Conservation (phyloP, 805 yeast genomes). For the Blastobotrys mokoenaii region DNA sequence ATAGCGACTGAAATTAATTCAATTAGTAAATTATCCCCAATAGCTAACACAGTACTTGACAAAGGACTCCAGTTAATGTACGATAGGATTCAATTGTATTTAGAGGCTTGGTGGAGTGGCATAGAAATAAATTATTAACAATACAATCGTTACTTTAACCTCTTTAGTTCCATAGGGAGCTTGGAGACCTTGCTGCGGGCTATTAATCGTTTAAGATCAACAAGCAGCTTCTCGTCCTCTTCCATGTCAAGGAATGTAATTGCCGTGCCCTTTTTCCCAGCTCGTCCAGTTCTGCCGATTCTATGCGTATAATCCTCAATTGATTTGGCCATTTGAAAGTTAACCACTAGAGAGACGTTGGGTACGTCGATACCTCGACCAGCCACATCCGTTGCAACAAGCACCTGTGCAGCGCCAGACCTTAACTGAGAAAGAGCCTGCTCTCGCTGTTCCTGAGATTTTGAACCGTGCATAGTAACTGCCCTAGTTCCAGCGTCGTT, state of each 20-base stretch:
- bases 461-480: conserved; percentile 76
- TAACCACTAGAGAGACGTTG: conserved; percentile 74
- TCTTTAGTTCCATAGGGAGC: conserved; percentile 34
- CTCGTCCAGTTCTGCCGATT: conserved; percentile 95
- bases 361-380: conserved; percentile 95
- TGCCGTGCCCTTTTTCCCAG: conserved; percentile 73
- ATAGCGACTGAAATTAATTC: too few species aligned
- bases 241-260: conserved; percentile 58
- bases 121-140: too few species aligned
- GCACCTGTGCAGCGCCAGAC: conserved; percentile 44
- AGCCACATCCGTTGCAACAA: conserved; percentile 92
- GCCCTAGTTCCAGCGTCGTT: conserved; percentile 36
- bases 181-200: conserved; percentile 32
- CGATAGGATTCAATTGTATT: too few species aligned
- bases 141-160: background rate
- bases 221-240: conserved; percentile 49
- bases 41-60: too few species aligned
- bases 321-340: conserved; percentile 71
- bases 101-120: too few species aligned
- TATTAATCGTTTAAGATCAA: conserved; percentile 43
- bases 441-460: conserved; percentile 79
- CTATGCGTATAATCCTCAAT: conserved; percentile 86
- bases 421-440: conserved; percentile 56
- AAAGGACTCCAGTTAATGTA: too few species aligned
- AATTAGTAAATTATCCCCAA: too few species aligned